Base-by-base conservation (phyloP, 164 flowering plant species). In the Cinnamomum micranthum region DNA sequence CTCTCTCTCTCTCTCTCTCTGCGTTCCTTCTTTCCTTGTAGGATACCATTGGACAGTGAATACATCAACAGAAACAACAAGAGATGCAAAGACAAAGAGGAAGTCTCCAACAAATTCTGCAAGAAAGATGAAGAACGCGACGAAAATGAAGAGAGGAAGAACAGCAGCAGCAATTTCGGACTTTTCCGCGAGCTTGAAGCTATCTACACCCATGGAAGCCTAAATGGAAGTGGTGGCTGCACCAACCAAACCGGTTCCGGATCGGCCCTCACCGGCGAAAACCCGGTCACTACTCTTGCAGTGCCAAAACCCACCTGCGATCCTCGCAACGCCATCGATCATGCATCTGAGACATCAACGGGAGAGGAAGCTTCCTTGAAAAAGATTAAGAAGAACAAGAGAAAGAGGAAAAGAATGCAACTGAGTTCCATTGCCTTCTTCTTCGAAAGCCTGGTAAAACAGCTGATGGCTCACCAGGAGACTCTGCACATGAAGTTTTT, bases 131-230 rank as follows among this genome's bases (percentile, higher is more conserved):
- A 67, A 19, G 74, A 63, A 25, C 64, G 64, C 2, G 65, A 74
- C 7, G 70, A 59, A 23, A 73, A 64, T 25, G 78, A 65, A 11
- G 73, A 71, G 69, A 62, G 75, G 69, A 69, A 75, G 79, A 69
- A 69, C 65, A 77, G 65, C 23, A 78, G 60, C 31, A 68, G 67
- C 71, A 79, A 81, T 25, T 79, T 62, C 22, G 73, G 79, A 14
- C 73, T 76, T 67, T 85, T 76, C 60, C 72, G 81, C 60, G 87
- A 85, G 78, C 87, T 85, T 33, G 87, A 83, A 70, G 86, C 83
- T 28, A 78, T 85, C 58, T 83, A 73, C 70, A 66, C 70, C 22
- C 58, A 19, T 50, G 47, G 76, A 20, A 65, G 70, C 50, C 33
- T 62, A 25, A 41, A 68, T 65, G 71, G 74, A 67, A 77, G 68